phyloP scores from a whole-genome alignment of 2,329 filamentous ascomycete species.

The Fusarium floridanum region DNA sequence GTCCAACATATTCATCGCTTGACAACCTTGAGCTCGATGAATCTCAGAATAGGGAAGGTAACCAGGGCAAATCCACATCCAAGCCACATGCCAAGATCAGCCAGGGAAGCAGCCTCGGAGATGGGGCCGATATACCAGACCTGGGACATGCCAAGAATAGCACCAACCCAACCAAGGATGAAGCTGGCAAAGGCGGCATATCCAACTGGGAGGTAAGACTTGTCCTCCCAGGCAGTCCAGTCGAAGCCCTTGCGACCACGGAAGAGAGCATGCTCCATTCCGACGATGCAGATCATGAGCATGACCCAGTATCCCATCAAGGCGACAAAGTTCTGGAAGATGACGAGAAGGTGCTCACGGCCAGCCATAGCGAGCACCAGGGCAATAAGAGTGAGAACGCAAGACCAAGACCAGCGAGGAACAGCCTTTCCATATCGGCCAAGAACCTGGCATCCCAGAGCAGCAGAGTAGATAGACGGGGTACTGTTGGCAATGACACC shows the following conservation, averaged over 20 bases:
- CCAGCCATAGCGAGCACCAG: constrained; percentile 68
- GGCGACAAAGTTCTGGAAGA: constrained; percentile 66
- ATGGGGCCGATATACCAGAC: constrained; percentile 71
- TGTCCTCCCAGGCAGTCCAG: constrained; percentile 61
- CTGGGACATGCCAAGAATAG: constrained; percentile 69
- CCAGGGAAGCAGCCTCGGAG: constrained; percentile 65
- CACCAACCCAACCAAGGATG: constrained; percentile 61
- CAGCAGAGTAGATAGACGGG: constrained; percentile 68
- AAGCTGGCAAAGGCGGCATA: constrained; percentile 60
- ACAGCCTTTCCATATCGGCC: constrained; percentile 65
- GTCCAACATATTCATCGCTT: constrained; percentile 33
- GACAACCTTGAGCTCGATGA: constrained; percentile 46
- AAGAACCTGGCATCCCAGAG: constrained; percentile 71
- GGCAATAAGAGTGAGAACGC: constrained; percentile 66
- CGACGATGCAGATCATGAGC: constrained; percentile 63
- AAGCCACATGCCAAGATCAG: constrained; percentile 65
- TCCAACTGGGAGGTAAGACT: constrained; percentile 58
- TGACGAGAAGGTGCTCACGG: constrained; percentile 65
- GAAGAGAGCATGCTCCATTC: constrained; percentile 60
- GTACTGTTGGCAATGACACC: constrained; percentile 68
- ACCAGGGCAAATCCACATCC: constrained; percentile 75
- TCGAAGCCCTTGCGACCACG: constrained; percentile 57
- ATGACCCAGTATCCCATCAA: constrained; percentile 69
- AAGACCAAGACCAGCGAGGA: constrained; percentile 66
- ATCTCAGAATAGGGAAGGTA: constrained; percentile 45